Base-by-base conservation (phyloP, 805 yeast genomes). In the Blastobotrys americana region DNA sequence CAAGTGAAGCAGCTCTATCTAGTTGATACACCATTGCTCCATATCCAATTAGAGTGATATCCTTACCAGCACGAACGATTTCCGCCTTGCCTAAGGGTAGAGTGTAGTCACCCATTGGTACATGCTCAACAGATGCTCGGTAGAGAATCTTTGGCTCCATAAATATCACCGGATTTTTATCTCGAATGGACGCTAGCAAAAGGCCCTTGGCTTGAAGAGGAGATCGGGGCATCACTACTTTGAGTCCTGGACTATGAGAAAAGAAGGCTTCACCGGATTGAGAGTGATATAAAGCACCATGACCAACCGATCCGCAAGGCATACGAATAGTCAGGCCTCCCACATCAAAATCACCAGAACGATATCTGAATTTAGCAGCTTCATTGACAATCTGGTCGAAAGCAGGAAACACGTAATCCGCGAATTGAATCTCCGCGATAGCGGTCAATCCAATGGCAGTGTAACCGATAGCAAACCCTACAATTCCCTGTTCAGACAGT, bases 281-380 rank as follows among this genome's bases (percentile, higher is more conserved):
- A 19, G 96, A 88, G 68, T 88, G 97, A 67, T 88, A 96, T 49
- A 96, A 94, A 52, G 80, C 97, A 57, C 90, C 96, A 76, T 96
- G 96, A 43, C 95, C 96, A 53, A 96, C 95, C 33, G 94, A 93
- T 67, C 96, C 96, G 65, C 88, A 86, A 48, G 97, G 96, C 70
- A 96, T 96, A 72, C 96, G 78, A 70, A 88, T 86, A 37, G 95
- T 87, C 61, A 88, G 82, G 66, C 85, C 89, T 72, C 96, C 89
- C 50, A 87, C 89, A 69, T 87, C 90, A 46, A 49, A 60, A 71
- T 95, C 93, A 65, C 95, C 95, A 48, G 95, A 83, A 87, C 90
- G 84, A 70, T 87, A 88, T 64, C 83, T 84, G 45, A 95, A 87
- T 73, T 87, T 88, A 49, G 96, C 96, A 39, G 96, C 96, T 49